Evolutionary conservation across 305 asterid genomes (phyloP).

Genomic region (Andrographis paniculata): DNA sequence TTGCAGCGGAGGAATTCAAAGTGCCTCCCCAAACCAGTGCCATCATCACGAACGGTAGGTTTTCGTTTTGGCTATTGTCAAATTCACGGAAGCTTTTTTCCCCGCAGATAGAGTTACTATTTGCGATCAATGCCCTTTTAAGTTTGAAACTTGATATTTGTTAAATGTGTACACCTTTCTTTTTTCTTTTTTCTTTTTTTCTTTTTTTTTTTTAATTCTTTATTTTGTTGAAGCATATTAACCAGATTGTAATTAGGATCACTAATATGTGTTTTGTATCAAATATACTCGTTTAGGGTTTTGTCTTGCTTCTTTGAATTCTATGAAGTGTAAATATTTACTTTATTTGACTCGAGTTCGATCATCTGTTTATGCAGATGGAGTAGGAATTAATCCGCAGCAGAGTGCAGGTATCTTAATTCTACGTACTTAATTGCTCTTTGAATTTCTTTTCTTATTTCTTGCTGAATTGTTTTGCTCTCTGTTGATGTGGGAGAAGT

Average conservation of each 20-base stretch:
- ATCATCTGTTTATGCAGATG: slow-evolving; percentile 49
- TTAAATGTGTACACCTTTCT: too few relatives aligned
- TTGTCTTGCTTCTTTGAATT: too few relatives aligned
- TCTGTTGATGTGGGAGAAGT: background rate
- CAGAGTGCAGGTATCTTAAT: slow-evolving; percentile 77
- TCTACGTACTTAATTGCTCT: slow-evolving; percentile 6
- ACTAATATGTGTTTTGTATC: too few relatives aligned
- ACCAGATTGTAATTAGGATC: background rate
- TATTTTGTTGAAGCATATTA: background rate
- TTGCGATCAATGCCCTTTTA: too few relatives aligned
- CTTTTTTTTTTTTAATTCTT: too few relatives aligned
- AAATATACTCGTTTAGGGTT: too few relatives aligned
- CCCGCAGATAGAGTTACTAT: too few relatives aligned
- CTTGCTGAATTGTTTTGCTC: slow-evolving; percentile 6
- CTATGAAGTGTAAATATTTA: background rate
- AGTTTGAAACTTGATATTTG: too few relatives aligned
- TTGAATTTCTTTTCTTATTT: slow-evolving; percentile 1
- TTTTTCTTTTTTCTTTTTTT: too few relatives aligned
- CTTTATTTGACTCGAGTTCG: background rate
- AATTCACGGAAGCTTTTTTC: background rate
- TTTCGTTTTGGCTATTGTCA: background rate
- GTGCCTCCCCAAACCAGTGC: slow-evolving; percentile 98
- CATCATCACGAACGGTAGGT: slow-evolving; percentile 79
- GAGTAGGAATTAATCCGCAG: slow-evolving; percentile 91
- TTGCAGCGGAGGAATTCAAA: slow-evolving; percentile 96